These are phyloP conservation scores for Hirsutella rhossiliensis DNA, from an alignment of 2,329 filamentous ascomycete genomes.

Conservation along the genomic window DNA sequence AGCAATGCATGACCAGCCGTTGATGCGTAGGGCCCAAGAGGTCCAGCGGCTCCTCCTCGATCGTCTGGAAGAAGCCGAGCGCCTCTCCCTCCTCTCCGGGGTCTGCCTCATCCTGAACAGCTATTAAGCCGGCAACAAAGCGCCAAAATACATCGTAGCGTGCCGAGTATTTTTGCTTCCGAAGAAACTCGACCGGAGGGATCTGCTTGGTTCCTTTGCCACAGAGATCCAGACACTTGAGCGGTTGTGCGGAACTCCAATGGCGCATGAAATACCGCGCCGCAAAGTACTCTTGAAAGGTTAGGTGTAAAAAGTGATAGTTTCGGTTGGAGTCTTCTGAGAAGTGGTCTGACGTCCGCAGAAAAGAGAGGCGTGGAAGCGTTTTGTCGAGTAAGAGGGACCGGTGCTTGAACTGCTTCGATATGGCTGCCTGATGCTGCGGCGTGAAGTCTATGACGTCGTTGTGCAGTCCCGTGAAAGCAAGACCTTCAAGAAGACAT, in stretches of 20 bases:
- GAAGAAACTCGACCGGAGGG: constrained; percentile 14
- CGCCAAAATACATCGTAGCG: constrained; percentile 29
- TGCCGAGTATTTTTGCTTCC: constrained; percentile 22
- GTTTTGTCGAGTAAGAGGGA: constrained; percentile 6
- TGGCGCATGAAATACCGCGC: constrained; percentile 24
- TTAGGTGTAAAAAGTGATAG: constrained; percentile 30
- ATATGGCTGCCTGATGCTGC: constrained; percentile 10
- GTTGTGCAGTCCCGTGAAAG: constrained; percentile 22
- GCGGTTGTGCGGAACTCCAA: constrained; percentile 11
- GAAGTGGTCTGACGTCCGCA: constrained; percentile 20
- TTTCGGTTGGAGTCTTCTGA: constrained; percentile 7
- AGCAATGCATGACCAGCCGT: constrained; percentile 1
- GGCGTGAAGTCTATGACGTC: constrained; percentile 19
- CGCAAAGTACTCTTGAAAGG: constrained; percentile 30
- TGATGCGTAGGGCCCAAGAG: constrained; percentile 1
- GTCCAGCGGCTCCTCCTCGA: background rate
- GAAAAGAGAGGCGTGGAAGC: constrained; percentile 20
- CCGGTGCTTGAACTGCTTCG: constrained; percentile 3
- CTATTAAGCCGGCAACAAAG: constrained; percentile 27
- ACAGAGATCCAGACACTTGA: constrained; percentile 1
- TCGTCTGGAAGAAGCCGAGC: background rate
- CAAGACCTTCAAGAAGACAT: constrained; percentile 17
- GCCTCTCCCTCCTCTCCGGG: background rate
- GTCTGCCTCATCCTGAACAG: no score
- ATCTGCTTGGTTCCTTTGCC: background rate